Evolutionary conservation across 352 stramenopile genomes (phyloP).

Genomic region (Phytopythium boreale): DNA sequence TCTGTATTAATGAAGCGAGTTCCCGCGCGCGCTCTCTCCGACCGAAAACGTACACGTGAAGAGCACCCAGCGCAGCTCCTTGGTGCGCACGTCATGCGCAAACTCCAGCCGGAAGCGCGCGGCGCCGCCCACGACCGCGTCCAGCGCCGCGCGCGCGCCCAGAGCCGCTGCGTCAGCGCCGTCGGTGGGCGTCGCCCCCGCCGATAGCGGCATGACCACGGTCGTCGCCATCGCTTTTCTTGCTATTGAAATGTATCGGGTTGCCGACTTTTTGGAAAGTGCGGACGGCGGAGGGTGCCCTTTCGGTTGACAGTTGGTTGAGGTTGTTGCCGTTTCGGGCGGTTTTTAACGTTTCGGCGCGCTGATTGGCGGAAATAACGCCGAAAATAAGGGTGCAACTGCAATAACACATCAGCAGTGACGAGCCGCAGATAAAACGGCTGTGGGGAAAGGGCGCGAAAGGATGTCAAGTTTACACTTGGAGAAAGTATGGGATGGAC

Average conservation of each 20-base stretch:
- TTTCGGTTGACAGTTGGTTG: not conserved
- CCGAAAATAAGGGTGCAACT: not conserved
- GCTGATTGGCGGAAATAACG: not conserved
- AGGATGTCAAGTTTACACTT: too few species aligned
- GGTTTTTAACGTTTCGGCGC: not conserved
- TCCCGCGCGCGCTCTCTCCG: too few species aligned
- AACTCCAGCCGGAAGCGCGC: slow-evolving; percentile 72
- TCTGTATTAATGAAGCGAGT: too few species aligned
- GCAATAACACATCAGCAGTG: not conserved
- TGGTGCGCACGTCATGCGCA: slow-evolving; percentile 54
- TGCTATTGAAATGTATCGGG: too few species aligned
- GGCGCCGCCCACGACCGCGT: slow-evolving; percentile 36
- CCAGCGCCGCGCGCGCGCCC: slow-evolving; percentile 31
- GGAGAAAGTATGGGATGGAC: too few species aligned
- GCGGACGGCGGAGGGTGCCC: not conserved
- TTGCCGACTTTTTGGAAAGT: not conserved
- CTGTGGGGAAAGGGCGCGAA: too few species aligned
- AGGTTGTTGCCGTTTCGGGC: too few species aligned
- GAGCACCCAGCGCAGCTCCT: slow-evolving; percentile 82
- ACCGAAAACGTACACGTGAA: slow-evolving; percentile 43
- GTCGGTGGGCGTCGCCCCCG: not conserved
- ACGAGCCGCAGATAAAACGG: not conserved
- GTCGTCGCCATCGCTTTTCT: slow-evolving; percentile 1
- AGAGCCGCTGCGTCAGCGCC: slow-evolving; percentile 10
- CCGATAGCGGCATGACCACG: not conserved